These are phyloP conservation scores for Hibiscus tridactylites DNA, from an alignment of 345 rosid genomes.

Conservation along the genomic window DNA sequence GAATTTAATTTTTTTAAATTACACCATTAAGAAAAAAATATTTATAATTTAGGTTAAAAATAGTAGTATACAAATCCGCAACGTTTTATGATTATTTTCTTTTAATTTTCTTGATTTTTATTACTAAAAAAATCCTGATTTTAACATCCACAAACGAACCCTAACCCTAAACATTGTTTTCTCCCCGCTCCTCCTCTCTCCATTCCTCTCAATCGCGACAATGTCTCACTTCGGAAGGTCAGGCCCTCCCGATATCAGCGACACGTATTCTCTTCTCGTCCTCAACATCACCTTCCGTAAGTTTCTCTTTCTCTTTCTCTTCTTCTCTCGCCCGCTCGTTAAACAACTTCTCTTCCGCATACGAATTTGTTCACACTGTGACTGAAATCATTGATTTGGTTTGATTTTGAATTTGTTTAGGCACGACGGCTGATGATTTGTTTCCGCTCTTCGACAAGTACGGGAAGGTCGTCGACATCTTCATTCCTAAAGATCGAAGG, in stretches of 20 bases:
- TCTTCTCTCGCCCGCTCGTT: background rate
- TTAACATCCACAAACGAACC: background rate
- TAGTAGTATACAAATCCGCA: too few species aligned
- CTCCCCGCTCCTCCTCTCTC: background rate
- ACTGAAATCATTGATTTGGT: background rate
- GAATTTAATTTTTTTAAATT: too few species aligned
- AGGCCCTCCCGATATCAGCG: slow-evolving; percentile 68
- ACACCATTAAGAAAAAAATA: too few species aligned
- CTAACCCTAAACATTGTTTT: background rate
- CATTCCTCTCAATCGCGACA: slow-evolving; percentile 1
- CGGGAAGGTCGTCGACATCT: slow-evolving; percentile 79
- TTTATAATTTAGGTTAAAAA: background rate
- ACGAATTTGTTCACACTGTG: background rate
- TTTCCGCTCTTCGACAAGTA: slow-evolving; percentile 81
- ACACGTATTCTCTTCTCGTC: slow-evolving; percentile 69
- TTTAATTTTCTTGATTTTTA: too few species aligned
- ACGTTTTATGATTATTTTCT: too few species aligned
- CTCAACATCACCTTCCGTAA: slow-evolving; percentile 84
- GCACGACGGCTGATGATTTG: slow-evolving; percentile 80
- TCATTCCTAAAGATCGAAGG: slow-evolving; percentile 87
- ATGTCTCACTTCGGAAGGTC: slow-evolving; percentile 85
- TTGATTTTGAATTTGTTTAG: slow-evolving; percentile 20
- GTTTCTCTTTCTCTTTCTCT: slow-evolving; percentile 11
- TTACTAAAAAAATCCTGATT: background rate
- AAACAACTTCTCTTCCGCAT: background rate